phyloP scores from a whole-genome alignment of 1,139 yeast species.

The Tardiomyces digboiensis region DNA sequence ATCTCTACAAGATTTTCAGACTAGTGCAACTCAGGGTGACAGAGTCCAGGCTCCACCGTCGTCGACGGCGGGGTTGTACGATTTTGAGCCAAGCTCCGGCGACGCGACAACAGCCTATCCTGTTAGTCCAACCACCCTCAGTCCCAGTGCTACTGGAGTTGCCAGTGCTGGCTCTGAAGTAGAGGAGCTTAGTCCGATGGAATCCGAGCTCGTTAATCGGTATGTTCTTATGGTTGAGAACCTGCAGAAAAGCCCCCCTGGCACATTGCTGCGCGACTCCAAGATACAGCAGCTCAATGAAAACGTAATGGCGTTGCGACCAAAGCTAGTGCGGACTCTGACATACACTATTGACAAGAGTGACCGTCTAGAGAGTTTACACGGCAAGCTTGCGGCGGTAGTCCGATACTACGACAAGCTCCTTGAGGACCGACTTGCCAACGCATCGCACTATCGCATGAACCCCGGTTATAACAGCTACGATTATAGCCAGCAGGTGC shows the following conservation, averaged over 20 bases:
- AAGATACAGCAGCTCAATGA: constrained; percentile 56
- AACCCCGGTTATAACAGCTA: background rate
- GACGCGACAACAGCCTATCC: constrained; percentile 10
- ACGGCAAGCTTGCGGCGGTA: constrained; percentile 73
- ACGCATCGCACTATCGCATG: background rate
- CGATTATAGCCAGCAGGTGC: background rate
- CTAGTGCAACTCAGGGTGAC: constrained; percentile 20
- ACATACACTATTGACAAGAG: constrained; percentile 56
- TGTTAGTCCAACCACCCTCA: too few species aligned
- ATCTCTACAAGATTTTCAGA: constrained; percentile 56
- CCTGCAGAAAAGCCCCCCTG: constrained; percentile 40
- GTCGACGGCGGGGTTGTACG: background rate
- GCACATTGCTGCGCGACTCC: constrained; percentile 51
- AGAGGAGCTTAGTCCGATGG: constrained; percentile 42
- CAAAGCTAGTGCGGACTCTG: constrained; percentile 62
- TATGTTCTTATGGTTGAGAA: constrained; percentile 59
- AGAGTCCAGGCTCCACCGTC: background rate
- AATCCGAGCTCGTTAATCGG: constrained; percentile 58
- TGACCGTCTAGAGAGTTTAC: constrained; percentile 65
- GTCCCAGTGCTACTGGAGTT: background rate
- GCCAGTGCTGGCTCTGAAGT: constrained; percentile 4
- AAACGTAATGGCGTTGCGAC: constrained; percentile 56
- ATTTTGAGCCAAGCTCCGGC: constrained; percentile 5
- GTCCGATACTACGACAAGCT: constrained; percentile 70
- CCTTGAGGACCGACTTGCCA: constrained; percentile 51